Evolutionary conservation across 2,329 filamentous ascomycete genomes (phyloP), one percentile per base, ranked within the genome.

Genomic region (Microdochium bolleyi): DNA sequence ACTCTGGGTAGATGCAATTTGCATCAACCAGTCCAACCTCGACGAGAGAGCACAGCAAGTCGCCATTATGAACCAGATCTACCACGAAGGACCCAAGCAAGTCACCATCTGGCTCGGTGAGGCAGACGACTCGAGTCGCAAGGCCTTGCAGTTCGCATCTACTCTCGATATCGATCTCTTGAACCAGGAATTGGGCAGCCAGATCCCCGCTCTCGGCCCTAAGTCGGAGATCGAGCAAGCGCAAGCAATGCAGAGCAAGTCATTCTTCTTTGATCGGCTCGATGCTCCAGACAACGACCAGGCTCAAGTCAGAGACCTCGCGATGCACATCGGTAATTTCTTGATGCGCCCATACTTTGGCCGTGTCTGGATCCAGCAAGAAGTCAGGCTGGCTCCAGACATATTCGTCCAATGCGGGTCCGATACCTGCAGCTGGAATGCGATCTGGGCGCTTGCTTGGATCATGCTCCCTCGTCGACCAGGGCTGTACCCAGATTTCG

Each of bases 1-100:
- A 3, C 49, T 62, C n/a, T 62, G 59, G 60, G 57, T 62, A 19
- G 60, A 62, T 30, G 60, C 60, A 19, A 51, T 62, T 46, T 61
- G 60, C 25, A 62, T 62, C 21, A 54, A 61, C 27, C 60, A 62
- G 34, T 57, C 57, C 22, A 53, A 51, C 44, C 32, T 60, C 24
- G 56, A 58, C 37, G 58, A 62, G 48, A 57, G 59, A 22, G 57
- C 57, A 2, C 48, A 55, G 11, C 60, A 61, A 48, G 60, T 62
- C n/a, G 52, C 56, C 16, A 58, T 57, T 5, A 61, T 62, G 60
- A 51, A 60, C 49, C 54, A 61, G 14, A 57, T 62, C 51, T 61
- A 61, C n/a, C n/a, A n/a, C 30, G 52, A 53, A 8, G 51, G 53
- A 13, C 58, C 59, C 27, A 52, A 53, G 13, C 52, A 52, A 3